Conservation (phyloP, 2,329 filamentous ascomycete species). For the Trichoderma sp. region DNA sequence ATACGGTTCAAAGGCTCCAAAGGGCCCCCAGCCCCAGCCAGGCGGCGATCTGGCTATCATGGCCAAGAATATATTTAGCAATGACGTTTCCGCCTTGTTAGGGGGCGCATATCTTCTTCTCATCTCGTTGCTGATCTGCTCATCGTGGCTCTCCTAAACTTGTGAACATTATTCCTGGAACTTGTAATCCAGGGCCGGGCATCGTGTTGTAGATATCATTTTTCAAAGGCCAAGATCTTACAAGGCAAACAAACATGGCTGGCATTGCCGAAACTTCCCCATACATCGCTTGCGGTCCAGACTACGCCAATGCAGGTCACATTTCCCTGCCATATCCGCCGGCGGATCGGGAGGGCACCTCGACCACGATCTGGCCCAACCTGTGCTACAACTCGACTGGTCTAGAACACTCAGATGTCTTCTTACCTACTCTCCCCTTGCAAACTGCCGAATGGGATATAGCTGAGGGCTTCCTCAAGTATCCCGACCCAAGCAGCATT, state of each 20-base stretch:
- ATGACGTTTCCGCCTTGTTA: conserved; percentile 17
- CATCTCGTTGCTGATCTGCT: not conserved
- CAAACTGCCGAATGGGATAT: not conserved
- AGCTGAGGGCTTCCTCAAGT: conserved; percentile 3
- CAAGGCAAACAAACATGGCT: conserved; percentile 8
- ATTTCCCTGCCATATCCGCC: not conserved
- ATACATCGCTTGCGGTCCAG: not conserved
- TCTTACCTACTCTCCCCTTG: not conserved
- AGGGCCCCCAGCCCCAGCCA: not conserved
- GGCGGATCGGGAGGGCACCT: conserved; percentile 10
- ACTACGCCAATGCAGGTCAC: conserved; percentile 6
- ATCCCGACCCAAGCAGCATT: not conserved
- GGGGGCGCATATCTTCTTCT: not conserved
- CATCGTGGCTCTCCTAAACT: not conserved
- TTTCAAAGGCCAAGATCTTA: not conserved
- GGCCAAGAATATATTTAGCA: conserved; percentile 8
- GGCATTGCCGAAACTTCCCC: conserved; percentile 4
- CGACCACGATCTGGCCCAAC: conserved; percentile 4
- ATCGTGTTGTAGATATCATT: not conserved
- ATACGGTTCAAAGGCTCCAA: not conserved
- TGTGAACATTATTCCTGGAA: not conserved
- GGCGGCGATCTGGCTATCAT: not conserved
- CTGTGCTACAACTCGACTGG: not conserved
- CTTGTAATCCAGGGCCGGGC: not conserved
- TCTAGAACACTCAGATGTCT: not conserved